Evolutionary conservation across 768 basidiomycete genomes (phyloP), one percentile per base, ranked within the genome.

Genomic region (Infundibulicybe gibba): DNA sequence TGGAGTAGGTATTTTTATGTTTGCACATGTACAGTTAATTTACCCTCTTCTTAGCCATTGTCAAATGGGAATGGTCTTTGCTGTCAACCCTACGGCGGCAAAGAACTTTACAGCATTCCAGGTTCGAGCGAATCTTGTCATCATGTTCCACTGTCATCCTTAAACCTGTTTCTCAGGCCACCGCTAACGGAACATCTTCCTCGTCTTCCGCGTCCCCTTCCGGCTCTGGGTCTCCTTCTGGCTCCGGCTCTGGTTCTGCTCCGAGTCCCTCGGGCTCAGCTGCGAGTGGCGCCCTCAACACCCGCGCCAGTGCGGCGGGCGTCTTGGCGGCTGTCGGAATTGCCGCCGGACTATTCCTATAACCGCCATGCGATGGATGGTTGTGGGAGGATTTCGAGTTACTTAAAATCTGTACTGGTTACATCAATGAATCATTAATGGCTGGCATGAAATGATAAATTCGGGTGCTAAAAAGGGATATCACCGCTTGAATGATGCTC

Each of bases 41-140:
- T 35, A 33, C 47, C 2, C 41, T 42, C n/a, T 48, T 48, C 41
- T 35, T 47, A 74, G 66, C 48, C 79, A 80, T 59, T 85, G 81
- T 58, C 48, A 64, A 30, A 20, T 40, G 5, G 81, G 81, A 53
- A 81, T 82, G 81, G 81, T 84, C 40, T 82, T 84, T 61, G 74
- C 80, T 17, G 61, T 82, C 25, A 81, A 82, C 58, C 72, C 76
- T 11, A 72, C 69, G 12, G 58, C 67, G 5, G 58, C 63, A 16
- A 78, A 76, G 66, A 70, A 61, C 41, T 80, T 76, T 50, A 67
- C 56, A 1, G 63, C 61, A 17, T 84, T 76, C 75, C 70, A 75
- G 66, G 71, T 65, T 61, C 41, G 45, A 25, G 40, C 38, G 17
- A 15, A 13, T 30, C 15, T 32, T 1, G 16, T 32, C n/a, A 14